phyloP scores from a whole-genome alignment of 2,329 filamentous ascomycete genomes.

The Cytospora paraplurivora region DNA sequence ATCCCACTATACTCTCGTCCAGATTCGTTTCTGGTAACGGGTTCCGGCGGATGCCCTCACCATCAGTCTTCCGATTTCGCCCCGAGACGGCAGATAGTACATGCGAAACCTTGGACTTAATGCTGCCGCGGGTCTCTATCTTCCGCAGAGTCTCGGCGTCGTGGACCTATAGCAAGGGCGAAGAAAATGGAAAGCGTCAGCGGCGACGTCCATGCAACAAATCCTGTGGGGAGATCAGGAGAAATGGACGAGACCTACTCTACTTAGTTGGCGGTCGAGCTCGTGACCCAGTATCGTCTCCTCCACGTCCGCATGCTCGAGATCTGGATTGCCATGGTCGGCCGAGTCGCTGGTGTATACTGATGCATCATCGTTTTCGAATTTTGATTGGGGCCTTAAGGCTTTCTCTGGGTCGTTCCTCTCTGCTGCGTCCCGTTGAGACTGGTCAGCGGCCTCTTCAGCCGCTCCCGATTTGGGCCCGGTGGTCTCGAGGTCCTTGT shows the following conservation, averaged over 20 bases:
- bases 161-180: slow-evolving; percentile 21
- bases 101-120: slow-evolving; percentile 34
- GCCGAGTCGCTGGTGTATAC: slow-evolving; percentile 6
- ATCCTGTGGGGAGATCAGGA: neutral
- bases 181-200: neutral
- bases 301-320: slow-evolving; percentile 38
- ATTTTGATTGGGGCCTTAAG: neutral
- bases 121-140: slow-evolving; percentile 32
- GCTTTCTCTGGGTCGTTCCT: neutral
- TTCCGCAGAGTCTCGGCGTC: slow-evolving; percentile 29
- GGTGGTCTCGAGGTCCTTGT: slow-evolving; percentile 11
- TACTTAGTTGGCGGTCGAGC: slow-evolving; percentile 35
- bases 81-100: slow-evolving; percentile 35
- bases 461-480: neutral
- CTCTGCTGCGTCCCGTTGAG: neutral
- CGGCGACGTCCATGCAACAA: neutral
- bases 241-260: slow-evolving; percentile 26
- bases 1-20: slow-evolving; percentile 57
- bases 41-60: slow-evolving; percentile 39
- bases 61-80: slow-evolving; percentile 28
- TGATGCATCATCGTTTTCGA: neutral
- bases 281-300: slow-evolving; percentile 34
- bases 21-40: slow-evolving; percentile 54
- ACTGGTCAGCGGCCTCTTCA: neutral
- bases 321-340: slow-evolving; percentile 30